Conservation (phyloP, 2,329 filamentous ascomycete genomes). For the Penicillium sp. region DNA sequence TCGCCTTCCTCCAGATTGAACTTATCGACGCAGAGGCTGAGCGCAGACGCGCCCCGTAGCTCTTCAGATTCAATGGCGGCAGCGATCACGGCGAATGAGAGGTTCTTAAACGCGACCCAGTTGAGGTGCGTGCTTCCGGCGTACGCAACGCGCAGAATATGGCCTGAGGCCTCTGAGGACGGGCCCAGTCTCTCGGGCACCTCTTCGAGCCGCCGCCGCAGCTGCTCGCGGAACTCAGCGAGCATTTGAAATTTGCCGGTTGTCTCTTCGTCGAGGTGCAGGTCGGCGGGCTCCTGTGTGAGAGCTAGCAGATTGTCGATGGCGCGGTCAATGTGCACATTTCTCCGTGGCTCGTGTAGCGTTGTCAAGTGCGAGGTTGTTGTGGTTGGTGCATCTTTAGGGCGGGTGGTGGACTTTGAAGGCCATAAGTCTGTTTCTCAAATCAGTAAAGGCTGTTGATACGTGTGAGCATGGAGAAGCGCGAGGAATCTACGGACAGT, state of each 20-base stretch:
- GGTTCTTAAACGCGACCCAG: slow-evolving; percentile 14
- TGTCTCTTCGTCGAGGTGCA: slow-evolving; percentile 1
- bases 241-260: slow-evolving; percentile 9
- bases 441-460: not conserved
- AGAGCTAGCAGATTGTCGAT: slow-evolving; percentile 15
- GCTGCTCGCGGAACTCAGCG: slow-evolving; percentile 8
- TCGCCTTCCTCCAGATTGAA: slow-evolving; percentile 2
- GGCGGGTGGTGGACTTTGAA: not conserved
- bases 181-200: slow-evolving; percentile 10
- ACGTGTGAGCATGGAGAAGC: not conserved
- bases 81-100: slow-evolving; percentile 10
- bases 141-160: slow-evolving; percentile 15
- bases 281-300: slow-evolving; percentile 4
- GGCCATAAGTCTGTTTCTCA: not conserved
- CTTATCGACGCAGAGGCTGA: slow-evolving; percentile 14
- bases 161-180: slow-evolving; percentile 9
- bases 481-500: slow-evolving; percentile 8
- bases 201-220: slow-evolving; percentile 16
- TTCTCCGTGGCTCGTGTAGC: slow-evolving; percentile 6
- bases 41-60: slow-evolving; percentile 15
- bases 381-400: not conserved
- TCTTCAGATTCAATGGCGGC: slow-evolving; percentile 14
- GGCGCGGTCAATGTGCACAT: slow-evolving; percentile 1
- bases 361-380: not conserved
- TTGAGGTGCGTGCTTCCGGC: slow-evolving; percentile 14